A percentile compares a stretch with the other conserved stretches of the same genome.
phyloP scores from a whole-genome alignment of 345 rosid species.

The Euphorbia peplus region DNA sequence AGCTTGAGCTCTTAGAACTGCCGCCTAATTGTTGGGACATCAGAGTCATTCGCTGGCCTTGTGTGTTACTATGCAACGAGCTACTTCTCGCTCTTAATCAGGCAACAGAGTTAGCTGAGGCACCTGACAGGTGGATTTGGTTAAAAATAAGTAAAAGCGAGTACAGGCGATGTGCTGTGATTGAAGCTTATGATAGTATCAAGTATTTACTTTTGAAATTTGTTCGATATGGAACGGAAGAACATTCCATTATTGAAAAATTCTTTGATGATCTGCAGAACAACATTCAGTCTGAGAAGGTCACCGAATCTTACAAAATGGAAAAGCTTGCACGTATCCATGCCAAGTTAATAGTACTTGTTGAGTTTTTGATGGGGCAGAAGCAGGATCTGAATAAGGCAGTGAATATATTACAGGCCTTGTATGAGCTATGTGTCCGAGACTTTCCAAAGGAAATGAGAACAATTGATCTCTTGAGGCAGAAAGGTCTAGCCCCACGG shows the following conservation, averaged over 20 bases:
- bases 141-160: slow-evolving; percentile 67
- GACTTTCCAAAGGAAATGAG: slow-evolving; percentile 52
- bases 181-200: slow-evolving; percentile 84
- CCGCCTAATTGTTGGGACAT: slow-evolving; percentile 82
- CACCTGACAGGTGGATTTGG: slow-evolving; percentile 81
- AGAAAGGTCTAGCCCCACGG: slow-evolving; percentile 59
- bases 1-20: slow-evolving; percentile 74
- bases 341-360: slow-evolving; percentile 54
- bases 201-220: slow-evolving; percentile 54
- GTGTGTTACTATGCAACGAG: slow-evolving; percentile 83
- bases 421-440: slow-evolving; percentile 64
- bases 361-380: slow-evolving; percentile 58
- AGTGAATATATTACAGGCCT: slow-evolving; percentile 74
- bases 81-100: slow-evolving; percentile 77
- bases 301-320: slow-evolving; percentile 46
- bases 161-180: slow-evolving; percentile 84
- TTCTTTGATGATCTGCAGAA: slow-evolving; percentile 55
- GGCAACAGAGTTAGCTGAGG: slow-evolving; percentile 65
- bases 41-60: slow-evolving; percentile 89
- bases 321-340: slow-evolving; percentile 50
- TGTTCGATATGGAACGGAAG: slow-evolving; percentile 51
- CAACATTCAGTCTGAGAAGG: slow-evolving; percentile 36
- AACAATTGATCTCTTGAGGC: slow-evolving; percentile 32
- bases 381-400: slow-evolving; percentile 49
- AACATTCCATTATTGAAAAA: slow-evolving; percentile 51